These are phyloP conservation scores for Cnidoscolus chayamansa DNA, from an alignment of 441 rosid genomes.

Conservation along the genomic window DNA sequence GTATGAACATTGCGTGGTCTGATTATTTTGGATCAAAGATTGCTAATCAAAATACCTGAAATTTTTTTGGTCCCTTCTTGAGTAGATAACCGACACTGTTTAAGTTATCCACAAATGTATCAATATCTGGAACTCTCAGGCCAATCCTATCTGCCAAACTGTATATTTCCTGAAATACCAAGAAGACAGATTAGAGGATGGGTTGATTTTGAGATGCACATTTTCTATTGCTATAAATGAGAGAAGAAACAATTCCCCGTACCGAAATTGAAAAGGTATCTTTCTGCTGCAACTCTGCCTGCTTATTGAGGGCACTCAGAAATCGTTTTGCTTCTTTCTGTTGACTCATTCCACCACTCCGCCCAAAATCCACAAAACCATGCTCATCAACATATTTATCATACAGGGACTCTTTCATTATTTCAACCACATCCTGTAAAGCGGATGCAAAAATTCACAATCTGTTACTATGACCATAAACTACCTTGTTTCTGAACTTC, in stretches of 20 bases:
- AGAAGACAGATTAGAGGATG: neutral
- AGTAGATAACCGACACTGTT: slow-evolving; percentile 83
- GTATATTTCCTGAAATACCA: slow-evolving; percentile 76
- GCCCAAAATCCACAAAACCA: slow-evolving; percentile 88
- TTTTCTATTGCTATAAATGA: slow-evolving; percentile 18
- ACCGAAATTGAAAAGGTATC: slow-evolving; percentile 88
- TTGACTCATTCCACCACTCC: slow-evolving; percentile 98
- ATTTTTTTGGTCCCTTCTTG: slow-evolving; percentile 91
- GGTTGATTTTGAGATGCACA: slow-evolving; percentile 7
- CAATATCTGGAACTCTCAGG: slow-evolving; percentile 88
- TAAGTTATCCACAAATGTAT: slow-evolving; percentile 85
- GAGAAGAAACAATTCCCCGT: slow-evolving; percentile 28
- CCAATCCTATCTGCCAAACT: slow-evolving; percentile 92
- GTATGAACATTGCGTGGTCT: neutral
- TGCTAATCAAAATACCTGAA: slow-evolving; percentile 56
- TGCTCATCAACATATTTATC: slow-evolving; percentile 93
- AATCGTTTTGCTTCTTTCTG: slow-evolving; percentile 96
- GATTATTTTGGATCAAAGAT: slow-evolving; percentile 13
- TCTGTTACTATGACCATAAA: neutral
- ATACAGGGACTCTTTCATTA: slow-evolving; percentile 91
- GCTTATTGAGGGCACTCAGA: slow-evolving; percentile 86
- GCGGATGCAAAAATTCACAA: slow-evolving; percentile 4
- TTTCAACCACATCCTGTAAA: slow-evolving; percentile 91
- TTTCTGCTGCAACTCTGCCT: slow-evolving; percentile 85
- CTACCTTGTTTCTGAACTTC: neutral